Evolutionary conservation across 108 stramenopile species (phyloP).

Genomic region (Conticribra guillardii): DNA sequence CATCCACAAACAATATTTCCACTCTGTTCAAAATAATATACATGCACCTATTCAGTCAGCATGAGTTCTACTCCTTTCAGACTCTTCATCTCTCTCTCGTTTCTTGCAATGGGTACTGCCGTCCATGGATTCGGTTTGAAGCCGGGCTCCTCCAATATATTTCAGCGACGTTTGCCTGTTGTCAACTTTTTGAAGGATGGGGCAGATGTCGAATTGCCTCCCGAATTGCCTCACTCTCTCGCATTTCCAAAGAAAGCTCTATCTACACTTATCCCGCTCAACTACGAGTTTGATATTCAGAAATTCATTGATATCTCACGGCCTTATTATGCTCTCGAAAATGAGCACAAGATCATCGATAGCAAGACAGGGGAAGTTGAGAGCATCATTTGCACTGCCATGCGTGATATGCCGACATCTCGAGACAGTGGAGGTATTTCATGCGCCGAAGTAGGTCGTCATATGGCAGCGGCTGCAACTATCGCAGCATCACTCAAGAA

Average conservation of each 20-base stretch:
- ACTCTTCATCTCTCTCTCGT: neutral
- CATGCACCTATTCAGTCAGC: too few relatives aligned
- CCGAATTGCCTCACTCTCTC: neutral
- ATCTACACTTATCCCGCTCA: slow-evolving; percentile 8
- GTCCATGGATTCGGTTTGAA: neutral
- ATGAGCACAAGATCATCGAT: slow-evolving; percentile 39
- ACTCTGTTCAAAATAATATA: too few relatives aligned
- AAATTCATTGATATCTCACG: slow-evolving; percentile 22
- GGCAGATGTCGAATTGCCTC: neutral
- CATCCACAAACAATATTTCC: too few relatives aligned
- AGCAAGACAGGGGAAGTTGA: slow-evolving; percentile 21
- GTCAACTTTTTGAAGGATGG: neutral
- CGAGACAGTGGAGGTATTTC: slow-evolving; percentile 25
- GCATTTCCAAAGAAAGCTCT: neutral
- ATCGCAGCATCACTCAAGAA: slow-evolving; percentile 28
- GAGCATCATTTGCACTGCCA: slow-evolving; percentile 32
- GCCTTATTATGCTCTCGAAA: slow-evolving; percentile 44
- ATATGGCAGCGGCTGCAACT: slow-evolving; percentile 14
- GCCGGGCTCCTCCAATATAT: neutral
- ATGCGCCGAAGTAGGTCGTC: slow-evolving; percentile 26
- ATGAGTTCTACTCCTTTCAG: neutral
- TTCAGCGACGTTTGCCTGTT: neutral
- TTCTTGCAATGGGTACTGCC: neutral
- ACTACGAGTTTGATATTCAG: slow-evolving; percentile 32
- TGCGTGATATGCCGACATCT: slow-evolving; percentile 26